These are phyloP conservation scores for Pisolithus thermaeus DNA, from an alignment of 1,284 basidiomycete species.

Conservation along the genomic window DNA sequence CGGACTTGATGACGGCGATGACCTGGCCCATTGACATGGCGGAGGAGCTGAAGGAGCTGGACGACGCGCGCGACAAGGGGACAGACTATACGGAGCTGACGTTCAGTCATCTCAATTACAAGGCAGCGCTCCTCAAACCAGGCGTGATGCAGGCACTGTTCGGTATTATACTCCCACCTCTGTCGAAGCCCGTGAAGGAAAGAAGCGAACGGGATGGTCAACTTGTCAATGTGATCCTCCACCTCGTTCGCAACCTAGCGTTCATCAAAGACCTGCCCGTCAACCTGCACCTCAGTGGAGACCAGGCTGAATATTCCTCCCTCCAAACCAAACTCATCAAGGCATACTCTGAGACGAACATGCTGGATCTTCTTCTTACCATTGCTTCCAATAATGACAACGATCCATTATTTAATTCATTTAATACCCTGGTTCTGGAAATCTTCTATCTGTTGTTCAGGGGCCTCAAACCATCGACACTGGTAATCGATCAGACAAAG, in stretches of 20 bases:
- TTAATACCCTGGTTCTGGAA: constrained; percentile 86
- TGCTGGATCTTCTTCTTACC: constrained; percentile 75
- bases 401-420: constrained; percentile 72
- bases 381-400: constrained; percentile 70
- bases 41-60: constrained; percentile 85
- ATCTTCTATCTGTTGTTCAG: constrained; percentile 86
- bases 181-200: constrained; percentile 57
- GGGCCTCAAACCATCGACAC: constrained; percentile 58
- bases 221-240: constrained; percentile 82
- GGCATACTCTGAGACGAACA: constrained; percentile 66
- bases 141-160: constrained; percentile 67
- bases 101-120: constrained; percentile 81
- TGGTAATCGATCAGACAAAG: constrained; percentile 65
- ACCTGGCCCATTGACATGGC: constrained; percentile 96
- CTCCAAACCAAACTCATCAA: constrained; percentile 76
- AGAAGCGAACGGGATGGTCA: constrained; percentile 77
- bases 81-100: constrained; percentile 85
- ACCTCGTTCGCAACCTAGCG: constrained; percentile 84
- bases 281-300: constrained; percentile 62
- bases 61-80: constrained; percentile 67
- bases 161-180: constrained; percentile 62
- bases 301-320: constrained; percentile 69
- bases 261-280: constrained; percentile 81
- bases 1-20: constrained; percentile 89
- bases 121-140: constrained; percentile 65